Evolutionary conservation across 306 rosid genomes (phyloP).

Genomic region (Fragaria nilgerrensis): DNA sequence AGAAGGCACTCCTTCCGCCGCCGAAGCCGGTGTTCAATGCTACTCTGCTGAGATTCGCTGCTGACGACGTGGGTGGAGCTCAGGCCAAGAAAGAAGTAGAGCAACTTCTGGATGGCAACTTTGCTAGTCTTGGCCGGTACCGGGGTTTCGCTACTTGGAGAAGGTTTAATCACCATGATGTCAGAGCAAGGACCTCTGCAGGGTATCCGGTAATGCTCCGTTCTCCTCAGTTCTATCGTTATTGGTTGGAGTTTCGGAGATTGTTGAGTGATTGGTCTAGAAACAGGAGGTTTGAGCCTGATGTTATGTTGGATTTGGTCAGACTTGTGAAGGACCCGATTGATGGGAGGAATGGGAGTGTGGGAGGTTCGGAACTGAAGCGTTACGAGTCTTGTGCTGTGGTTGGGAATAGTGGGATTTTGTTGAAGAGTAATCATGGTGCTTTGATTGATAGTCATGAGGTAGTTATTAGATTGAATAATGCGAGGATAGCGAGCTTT

Average conservation of each 20-base stretch:
- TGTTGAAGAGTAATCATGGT: constrained; percentile 63
- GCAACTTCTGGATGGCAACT: constrained; percentile 70
- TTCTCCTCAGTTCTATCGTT: constrained; percentile 74
- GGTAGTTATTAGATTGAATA: constrained; percentile 75
- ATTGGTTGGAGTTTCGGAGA: constrained; percentile 78
- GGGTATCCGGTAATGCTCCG: constrained; percentile 46
- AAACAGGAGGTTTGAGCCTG: constrained; percentile 55
- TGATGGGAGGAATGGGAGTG: constrained; percentile 34
- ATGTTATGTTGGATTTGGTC: constrained; percentile 59
- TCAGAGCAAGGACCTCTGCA: constrained; percentile 30
- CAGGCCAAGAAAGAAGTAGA: constrained; percentile 55
- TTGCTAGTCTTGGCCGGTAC: constrained; percentile 66
- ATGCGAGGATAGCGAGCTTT: constrained; percentile 56
- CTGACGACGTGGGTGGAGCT: constrained; percentile 57
- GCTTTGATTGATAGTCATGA: constrained; percentile 70
- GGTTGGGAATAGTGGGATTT: constrained; percentile 93
- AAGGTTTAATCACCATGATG: constrained; percentile 54
- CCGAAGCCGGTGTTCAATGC: constrained; percentile 47
- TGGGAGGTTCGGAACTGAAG: constrained; percentile 18
- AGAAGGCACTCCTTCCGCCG: constrained; percentile 27
- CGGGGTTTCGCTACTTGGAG: constrained; percentile 72
- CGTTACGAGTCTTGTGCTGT: constrained; percentile 75
- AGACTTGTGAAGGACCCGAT: constrained; percentile 50
- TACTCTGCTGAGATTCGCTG: constrained; percentile 66
- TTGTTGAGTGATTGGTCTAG: constrained; percentile 61